These are phyloP conservation scores for Castanospermum australe DNA, from an alignment of 306 rosid genomes.

Conservation along the genomic window DNA sequence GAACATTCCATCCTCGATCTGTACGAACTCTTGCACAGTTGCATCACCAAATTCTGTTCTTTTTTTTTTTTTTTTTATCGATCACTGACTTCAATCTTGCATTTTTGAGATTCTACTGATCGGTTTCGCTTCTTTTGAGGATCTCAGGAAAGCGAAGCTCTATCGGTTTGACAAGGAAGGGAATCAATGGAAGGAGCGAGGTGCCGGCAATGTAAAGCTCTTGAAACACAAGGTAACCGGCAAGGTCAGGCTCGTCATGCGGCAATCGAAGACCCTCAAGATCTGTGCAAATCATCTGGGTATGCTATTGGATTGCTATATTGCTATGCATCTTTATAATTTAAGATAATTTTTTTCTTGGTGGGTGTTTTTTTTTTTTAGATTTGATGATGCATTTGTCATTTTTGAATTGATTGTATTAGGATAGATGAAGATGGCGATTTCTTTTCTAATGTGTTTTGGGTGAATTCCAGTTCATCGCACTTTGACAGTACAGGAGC, in stretches of 20 bases:
- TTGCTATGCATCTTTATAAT: background rate
- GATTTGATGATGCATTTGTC: background rate
- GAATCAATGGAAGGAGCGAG: slow-evolving; percentile 16
- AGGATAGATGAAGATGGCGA: background rate
- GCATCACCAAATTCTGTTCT: background rate
- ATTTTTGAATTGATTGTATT: too few species aligned
- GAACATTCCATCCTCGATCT: background rate
- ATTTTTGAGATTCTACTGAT: background rate
- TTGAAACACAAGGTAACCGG: background rate
- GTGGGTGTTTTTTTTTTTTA: background rate
- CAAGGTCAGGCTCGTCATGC: slow-evolving; percentile 1
- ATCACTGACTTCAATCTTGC: background rate
- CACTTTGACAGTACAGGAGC: slow-evolving; percentile 24
- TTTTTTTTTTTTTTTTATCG: too few species aligned
- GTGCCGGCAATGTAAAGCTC: slow-evolving; percentile 16
- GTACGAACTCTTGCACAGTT: background rate
- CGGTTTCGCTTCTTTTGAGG: background rate
- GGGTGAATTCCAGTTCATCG: slow-evolving; percentile 5
- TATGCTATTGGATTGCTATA: background rate
- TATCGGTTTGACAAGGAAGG: background rate
- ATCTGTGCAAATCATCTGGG: slow-evolving; percentile 12
- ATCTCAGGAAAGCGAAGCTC: slow-evolving; percentile 1
- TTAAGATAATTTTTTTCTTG: background rate
- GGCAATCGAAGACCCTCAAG: slow-evolving; percentile 15
- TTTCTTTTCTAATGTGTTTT: too few species aligned